Base-by-base conservation (phyloP, 495 filamentous ascomycete genomes). In the Hypomontagnella monticulosa region DNA sequence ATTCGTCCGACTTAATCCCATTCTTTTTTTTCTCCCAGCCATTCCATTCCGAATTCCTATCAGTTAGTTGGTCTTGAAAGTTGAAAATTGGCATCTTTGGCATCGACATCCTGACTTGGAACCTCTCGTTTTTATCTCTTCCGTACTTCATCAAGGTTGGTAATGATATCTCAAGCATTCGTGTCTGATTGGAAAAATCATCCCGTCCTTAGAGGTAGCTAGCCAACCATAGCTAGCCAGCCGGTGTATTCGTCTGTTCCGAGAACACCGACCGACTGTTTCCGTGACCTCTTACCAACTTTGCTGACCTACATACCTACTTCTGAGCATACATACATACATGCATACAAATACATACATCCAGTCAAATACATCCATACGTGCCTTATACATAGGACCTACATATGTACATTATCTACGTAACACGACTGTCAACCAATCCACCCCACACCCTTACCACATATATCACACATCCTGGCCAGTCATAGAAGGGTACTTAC, bases 401-500 rank as follows among this genome's bases (percentile, higher is more conserved):
- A 48, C 23, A 55, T 42, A 2, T 7, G n/a, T 41, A 46, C 23
- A 19, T 12, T 56, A 44, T 57, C 6, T 27, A 27, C 23, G 54
- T 63, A 68, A 68, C 65, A 48, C 65, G 41, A 55, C 65, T 67
- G 53, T 63, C 59, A 50, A 68, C 58, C 27, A 27, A 34, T 37
- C 15, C 32, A 60, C 11, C 33, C 38, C 48, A 33, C 34, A 32
- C 34, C 55, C 51, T 34, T 9, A 30, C 42, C 55, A 33, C 15
- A 14, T 43, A 58, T 54, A 63, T 36, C 49, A 34, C 36, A 52
- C 52, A 66, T 60, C 65, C 65, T 44, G 37, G 57, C 30, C 48
- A 36, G 16, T 36, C 52, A 46, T 57, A 58, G 58, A 54, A 63
- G 53, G 44, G 38, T 57, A 62, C 64, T 52, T 67, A 67, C 54